Percentiles rank a stretch among this genome's conserved stretches.
These are phyloP conservation scores for Chytriomyces sp. DNA, from an alignment of 192 early-diverging fungal genomes.

Conservation along the genomic window DNA sequence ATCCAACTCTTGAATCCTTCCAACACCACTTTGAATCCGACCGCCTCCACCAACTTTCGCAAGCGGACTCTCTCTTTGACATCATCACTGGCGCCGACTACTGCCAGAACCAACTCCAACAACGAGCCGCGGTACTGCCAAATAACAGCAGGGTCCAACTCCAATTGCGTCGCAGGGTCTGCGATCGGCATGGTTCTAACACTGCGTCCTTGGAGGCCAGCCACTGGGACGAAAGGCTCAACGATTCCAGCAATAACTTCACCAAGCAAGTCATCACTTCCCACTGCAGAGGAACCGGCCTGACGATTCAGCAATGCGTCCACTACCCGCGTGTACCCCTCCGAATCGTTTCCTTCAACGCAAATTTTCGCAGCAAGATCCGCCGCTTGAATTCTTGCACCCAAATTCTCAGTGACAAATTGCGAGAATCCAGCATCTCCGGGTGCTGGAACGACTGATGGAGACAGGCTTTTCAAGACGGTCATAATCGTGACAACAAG, in stretches of 20 bases:
- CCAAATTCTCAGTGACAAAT: not conserved
- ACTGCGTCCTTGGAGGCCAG: not conserved
- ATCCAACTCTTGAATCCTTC: conserved; percentile 4
- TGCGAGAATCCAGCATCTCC: not conserved
- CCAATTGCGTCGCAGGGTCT: conserved; percentile 2
- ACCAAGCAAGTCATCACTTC: not conserved
- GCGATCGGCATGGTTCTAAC: not conserved
- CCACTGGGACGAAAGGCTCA: not conserved
- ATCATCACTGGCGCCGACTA: conserved; percentile 40
- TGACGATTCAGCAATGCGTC: not conserved
- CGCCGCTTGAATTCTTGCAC: conserved; percentile 20
- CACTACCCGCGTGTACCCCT: not conserved
- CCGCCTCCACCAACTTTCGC: conserved; percentile 39
- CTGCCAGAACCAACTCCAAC: conserved; percentile 39
- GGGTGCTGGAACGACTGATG: not conserved
- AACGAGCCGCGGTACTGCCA: conserved; percentile 44
- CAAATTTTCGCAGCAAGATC: conserved; percentile 16
- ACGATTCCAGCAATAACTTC: not conserved
- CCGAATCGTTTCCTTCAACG: conserved; percentile 14
- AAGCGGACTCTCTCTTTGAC: conserved; percentile 36
- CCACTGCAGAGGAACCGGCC: not conserved
- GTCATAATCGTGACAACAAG: conserved; percentile 2
- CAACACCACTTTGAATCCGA: conserved; percentile 33
- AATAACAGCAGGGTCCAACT: conserved; percentile 11
- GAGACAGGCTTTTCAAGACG: not conserved